Evolutionary conservation across 2,329 filamentous ascomycete genomes (phyloP), one percentile per base, ranked within the genome.

Genomic region (Trichoderma asperellum): DNA sequence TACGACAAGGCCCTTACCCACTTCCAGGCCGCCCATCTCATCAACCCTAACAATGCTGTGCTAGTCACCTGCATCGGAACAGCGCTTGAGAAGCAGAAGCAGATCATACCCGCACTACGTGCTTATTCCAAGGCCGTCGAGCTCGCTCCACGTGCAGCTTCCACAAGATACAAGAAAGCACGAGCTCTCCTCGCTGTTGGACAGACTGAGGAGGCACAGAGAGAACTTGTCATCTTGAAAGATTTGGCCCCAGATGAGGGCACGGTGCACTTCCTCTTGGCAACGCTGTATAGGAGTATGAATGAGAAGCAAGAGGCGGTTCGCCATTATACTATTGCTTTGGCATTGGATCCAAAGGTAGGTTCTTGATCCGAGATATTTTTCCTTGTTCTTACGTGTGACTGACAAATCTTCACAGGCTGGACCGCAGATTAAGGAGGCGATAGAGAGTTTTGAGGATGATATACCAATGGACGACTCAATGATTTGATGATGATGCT

Each of bases 341-440:
- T 98, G 76, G 97, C 97, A 80, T 83, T 99, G 76, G 96, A 99
- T 83, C 96, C 95, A 35, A 98, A 98, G 90, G 95, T 96, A 16
- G 32, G 34, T 35, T 10, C 10, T 56, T 16, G n/a, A 56, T 24
- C 8, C 16, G n/a, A 14, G 12, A 21, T 27, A 4, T 3, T 21
- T 21, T 12, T 49, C n/a, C 7, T 18, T 8, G 4, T 34, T 58
- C 14, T n/a, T 14, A 47, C 57, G 14, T 11, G 7, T 34, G 35
- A 40, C 37, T 52, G 12, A 53, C 43, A 40, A 60, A n/a, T 5
- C 11, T n/a, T 14, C 24, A 16, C 73, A 97, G 94, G 93, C 95
- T 75, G 94, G 93, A 73, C 91, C 92, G 72, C 91, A 94, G 79
- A 97, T 99, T 81, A 99, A 98, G 81, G 94, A 97, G 78, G 94